Evolutionary conservation across 768 basidiomycete species (phyloP).

Genomic region (Pisolithus tinctorius): DNA sequence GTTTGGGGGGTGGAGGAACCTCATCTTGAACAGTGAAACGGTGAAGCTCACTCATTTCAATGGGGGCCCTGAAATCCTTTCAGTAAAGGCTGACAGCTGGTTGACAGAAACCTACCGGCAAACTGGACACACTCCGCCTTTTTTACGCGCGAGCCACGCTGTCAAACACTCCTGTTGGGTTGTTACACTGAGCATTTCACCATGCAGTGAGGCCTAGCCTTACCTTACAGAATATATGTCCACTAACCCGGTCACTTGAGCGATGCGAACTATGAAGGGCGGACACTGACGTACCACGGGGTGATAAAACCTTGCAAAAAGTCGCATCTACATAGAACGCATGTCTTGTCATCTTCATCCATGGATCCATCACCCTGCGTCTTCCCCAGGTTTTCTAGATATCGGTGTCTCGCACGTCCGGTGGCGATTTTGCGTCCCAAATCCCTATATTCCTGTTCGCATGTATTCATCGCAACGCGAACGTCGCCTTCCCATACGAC

Average conservation of each 20-base stretch:
- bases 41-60: constrained; percentile 51
- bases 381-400: constrained; percentile 60
- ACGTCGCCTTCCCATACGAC: constrained; percentile 47
- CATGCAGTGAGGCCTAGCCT: constrained; percentile 2
- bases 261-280: background rate
- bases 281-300: constrained; percentile 47
- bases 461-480: constrained; percentile 40
- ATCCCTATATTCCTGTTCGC: constrained; percentile 33
- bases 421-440: constrained; percentile 56
- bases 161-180: constrained; percentile 48
- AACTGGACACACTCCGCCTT: constrained; percentile 67
- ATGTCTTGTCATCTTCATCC: constrained; percentile 52
- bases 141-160: constrained; percentile 53
- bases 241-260: constrained; percentile 33
- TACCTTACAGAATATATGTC: constrained; percentile 79
- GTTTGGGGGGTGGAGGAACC: constrained; percentile 26
- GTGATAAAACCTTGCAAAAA: constrained; percentile 71
- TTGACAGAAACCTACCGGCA: constrained; percentile 47
- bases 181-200: background rate
- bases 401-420: constrained; percentile 62
- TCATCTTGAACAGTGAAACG: constrained; percentile 48
- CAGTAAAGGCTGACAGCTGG: constrained; percentile 3
- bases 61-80: constrained; percentile 38
- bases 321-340: constrained; percentile 68
- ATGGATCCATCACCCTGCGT: constrained; percentile 38